Evolutionary conservation across 2,329 filamentous ascomycete genomes (phyloP).

Genomic region (Xylaria sp.): DNA sequence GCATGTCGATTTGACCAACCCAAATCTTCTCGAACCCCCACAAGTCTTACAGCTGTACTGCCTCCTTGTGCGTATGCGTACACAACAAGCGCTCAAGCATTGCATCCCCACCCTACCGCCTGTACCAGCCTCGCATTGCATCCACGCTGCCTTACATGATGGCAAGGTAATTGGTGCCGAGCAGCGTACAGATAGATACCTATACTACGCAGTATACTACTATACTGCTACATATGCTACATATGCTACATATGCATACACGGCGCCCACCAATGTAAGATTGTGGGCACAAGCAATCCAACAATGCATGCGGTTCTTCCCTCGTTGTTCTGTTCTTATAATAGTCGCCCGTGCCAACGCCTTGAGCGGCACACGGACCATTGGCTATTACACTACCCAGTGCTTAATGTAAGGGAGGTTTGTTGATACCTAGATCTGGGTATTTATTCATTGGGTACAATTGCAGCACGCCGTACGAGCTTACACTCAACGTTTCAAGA

Average conservation of each 20-base stretch:
- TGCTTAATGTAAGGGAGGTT: background rate
- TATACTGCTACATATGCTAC: no score
- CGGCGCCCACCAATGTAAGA: constrained; percentile 1
- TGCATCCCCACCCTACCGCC: constrained; percentile 17
- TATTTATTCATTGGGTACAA: constrained; percentile 30
- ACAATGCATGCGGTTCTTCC: constrained; percentile 3
- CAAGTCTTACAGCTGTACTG: background rate
- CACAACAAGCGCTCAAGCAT: constrained; percentile 15
- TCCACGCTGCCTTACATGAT: constrained; percentile 25
- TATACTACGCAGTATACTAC: no score
- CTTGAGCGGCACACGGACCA: constrained; percentile 23
- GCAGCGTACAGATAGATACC: constrained; percentile 11
- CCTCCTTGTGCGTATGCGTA: no score
- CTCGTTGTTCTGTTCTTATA: background rate
- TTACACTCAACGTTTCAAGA: constrained; percentile 31
- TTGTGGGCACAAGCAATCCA: background rate
- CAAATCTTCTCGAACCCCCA: constrained; percentile 20
- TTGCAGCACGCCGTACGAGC: constrained; percentile 30
- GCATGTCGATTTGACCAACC: constrained; percentile 24
- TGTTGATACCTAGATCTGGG: constrained; percentile 5
- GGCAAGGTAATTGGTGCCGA: constrained; percentile 22
- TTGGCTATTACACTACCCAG: background rate
- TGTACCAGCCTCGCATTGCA: constrained; percentile 26
- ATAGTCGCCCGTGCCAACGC: constrained; percentile 8
- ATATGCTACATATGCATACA: constrained; percentile 5